Percentiles rank a stretch among this genome's conserved stretches.
These are phyloP conservation scores for Citropsis articulata DNA, from an alignment of 345 rosid genomes.

Conservation along the genomic window DNA sequence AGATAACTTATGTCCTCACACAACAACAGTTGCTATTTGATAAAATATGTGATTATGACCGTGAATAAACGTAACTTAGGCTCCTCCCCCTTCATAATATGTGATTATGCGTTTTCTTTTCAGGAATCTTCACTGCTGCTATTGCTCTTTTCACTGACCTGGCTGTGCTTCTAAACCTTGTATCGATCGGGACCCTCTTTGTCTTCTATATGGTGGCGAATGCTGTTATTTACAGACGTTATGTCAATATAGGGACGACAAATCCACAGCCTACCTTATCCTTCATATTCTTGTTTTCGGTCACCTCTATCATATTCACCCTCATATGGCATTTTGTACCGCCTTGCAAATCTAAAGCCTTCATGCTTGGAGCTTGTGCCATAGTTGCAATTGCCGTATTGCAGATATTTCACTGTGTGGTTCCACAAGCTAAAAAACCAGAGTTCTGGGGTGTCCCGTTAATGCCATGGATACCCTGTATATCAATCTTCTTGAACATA, in stretches of 20 bases:
- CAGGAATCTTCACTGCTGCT: slow-evolving; percentile 85
- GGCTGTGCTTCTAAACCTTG: slow-evolving; percentile 66
- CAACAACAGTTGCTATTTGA: too few relatives aligned
- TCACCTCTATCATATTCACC: slow-evolving; percentile 58
- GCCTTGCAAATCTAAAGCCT: slow-evolving; percentile 45
- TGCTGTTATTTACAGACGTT: slow-evolving; percentile 78
- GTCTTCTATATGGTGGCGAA: slow-evolving; percentile 97
- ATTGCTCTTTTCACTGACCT: slow-evolving; percentile 82
- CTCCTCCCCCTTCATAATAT: too few relatives aligned
- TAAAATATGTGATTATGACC: too few relatives aligned
- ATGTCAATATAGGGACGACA: slow-evolving; percentile 58
- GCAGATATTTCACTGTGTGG: slow-evolving; percentile 46
- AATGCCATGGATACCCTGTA: slow-evolving; percentile 90
- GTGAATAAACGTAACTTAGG: too few relatives aligned
- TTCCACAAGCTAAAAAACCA: slow-evolving; percentile 67
- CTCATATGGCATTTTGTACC: slow-evolving; percentile 68
- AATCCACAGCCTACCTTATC: slow-evolving; percentile 75
- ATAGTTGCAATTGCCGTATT: slow-evolving; percentile 41
- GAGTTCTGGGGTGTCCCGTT: slow-evolving; percentile 90
- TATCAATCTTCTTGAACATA: slow-evolving; percentile 77
- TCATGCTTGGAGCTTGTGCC: slow-evolving; percentile 46
- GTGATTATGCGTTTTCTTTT: neutral
- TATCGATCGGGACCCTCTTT: slow-evolving; percentile 88
- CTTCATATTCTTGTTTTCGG: slow-evolving; percentile 59
- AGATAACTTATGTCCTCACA: too few relatives aligned